These are phyloP conservation scores for Salix udensis DNA, from an alignment of 345 rosid species.

Conservation along the genomic window DNA sequence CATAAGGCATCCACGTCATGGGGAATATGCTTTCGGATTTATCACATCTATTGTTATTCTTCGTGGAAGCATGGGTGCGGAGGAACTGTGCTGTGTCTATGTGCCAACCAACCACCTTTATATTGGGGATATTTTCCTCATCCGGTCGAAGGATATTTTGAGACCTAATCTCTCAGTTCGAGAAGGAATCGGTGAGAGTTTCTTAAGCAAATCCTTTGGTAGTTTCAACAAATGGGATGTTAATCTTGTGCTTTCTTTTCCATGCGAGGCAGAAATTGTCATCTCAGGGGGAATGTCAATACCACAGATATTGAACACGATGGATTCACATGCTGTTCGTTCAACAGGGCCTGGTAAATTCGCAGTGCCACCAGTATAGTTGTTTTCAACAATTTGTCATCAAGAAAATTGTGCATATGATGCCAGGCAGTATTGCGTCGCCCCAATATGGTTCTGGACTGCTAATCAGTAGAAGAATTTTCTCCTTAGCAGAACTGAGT, in stretches of 20 bases:
- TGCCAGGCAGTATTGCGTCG: background rate
- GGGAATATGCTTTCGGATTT: constrained; percentile 67
- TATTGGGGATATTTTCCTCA: constrained; percentile 58
- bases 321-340: constrained; percentile 33
- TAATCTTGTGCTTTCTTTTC: background rate
- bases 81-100: constrained; percentile 64
- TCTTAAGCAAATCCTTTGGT: background rate
- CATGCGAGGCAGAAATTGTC: constrained; percentile 48
- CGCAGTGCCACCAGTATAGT: constrained; percentile 32
- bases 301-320: constrained; percentile 50
- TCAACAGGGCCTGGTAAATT: constrained; percentile 32
- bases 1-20: constrained; percentile 60
- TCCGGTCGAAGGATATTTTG: constrained; percentile 55
- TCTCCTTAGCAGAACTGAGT: too few species aligned
- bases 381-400: background rate
- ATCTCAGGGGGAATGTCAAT: constrained; percentile 71
- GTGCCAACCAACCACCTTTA: constrained; percentile 69
- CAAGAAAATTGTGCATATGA: background rate
- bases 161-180: constrained; percentile 65
- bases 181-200: constrained; percentile 56
- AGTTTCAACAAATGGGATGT: background rate
- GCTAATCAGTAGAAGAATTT: too few species aligned
- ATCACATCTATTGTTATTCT: constrained; percentile 64
- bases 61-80: constrained; percentile 45
- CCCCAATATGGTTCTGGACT: too few species aligned